Percentiles rank a stretch among this genome's conserved stretches.
phyloP scores from a whole-genome alignment of 2,329 filamentous ascomycete genomes.

The Passalora sequoiae region DNA sequence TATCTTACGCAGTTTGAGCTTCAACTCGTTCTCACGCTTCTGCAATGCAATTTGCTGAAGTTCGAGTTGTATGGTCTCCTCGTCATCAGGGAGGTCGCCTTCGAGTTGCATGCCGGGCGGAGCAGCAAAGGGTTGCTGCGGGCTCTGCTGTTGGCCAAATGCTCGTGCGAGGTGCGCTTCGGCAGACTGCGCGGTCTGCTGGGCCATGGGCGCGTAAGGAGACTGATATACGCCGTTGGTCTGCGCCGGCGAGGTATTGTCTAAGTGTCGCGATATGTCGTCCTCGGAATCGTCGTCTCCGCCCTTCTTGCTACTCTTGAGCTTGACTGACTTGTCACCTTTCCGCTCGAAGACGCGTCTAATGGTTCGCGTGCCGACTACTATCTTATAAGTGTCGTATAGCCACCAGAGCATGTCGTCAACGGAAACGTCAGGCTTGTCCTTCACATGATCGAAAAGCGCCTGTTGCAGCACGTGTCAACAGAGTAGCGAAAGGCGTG shows the following conservation, averaged over 20 bases:
- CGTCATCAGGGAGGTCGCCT: constrained; percentile 30
- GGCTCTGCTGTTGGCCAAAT: constrained; percentile 18
- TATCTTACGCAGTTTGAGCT: constrained; percentile 33
- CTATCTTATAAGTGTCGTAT: constrained; percentile 35
- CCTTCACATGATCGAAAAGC: constrained; percentile 33
- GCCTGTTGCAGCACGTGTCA: constrained; percentile 20
- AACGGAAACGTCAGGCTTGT: constrained; percentile 34
- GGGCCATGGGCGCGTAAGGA: constrained; percentile 32
- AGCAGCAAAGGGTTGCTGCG: constrained; percentile 20
- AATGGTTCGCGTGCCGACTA: constrained; percentile 35
- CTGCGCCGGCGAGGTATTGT: constrained; percentile 7
- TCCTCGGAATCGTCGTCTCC: constrained; percentile 22
- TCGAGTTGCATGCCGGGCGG: constrained; percentile 18
- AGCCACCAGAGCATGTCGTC: constrained; percentile 39
- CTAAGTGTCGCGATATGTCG: constrained; percentile 8
- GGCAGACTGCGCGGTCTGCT: constrained; percentile 20
- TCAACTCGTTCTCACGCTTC: constrained; percentile 35
- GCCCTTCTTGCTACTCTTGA: constrained; percentile 22
- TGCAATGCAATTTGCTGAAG: constrained; percentile 35
- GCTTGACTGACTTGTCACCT: constrained; percentile 29
- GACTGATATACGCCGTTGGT: constrained; percentile 29
- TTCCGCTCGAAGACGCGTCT: constrained; percentile 36
- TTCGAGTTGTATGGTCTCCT: constrained; percentile 34
- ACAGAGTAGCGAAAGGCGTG: background rate
- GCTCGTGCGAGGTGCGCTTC: constrained; percentile 30